Conservation (phyloP, 768 basidiomycete species). For the Tulasnella sp. region DNA sequence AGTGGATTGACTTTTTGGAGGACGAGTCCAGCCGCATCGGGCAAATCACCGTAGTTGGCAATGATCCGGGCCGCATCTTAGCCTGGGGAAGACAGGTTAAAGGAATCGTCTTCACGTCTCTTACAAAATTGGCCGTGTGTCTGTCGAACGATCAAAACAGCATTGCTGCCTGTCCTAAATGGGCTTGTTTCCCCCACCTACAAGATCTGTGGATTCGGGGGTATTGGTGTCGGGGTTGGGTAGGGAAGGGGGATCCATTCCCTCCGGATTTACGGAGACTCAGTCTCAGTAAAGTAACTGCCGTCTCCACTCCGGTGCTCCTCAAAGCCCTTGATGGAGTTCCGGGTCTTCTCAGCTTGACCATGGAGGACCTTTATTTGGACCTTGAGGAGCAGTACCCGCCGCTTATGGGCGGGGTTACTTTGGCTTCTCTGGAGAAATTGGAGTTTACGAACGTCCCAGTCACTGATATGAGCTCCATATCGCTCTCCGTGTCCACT, state of each 20-base stretch:
- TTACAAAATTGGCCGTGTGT: neutral
- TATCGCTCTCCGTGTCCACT: neutral
- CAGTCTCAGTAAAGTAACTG: neutral
- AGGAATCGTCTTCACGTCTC: neutral
- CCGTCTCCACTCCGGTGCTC: neutral
- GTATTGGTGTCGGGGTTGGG: neutral
- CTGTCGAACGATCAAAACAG: neutral
- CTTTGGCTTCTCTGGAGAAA: neutral
- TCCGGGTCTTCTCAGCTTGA: neutral
- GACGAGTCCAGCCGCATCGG: neutral
- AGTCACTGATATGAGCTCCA: neutral
- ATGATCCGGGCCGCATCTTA: neutral
- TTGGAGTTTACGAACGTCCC: neutral
- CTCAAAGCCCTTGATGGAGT: neutral
- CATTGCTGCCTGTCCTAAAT: neutral
- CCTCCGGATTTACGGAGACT: neutral
- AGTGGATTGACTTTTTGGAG: neutral
- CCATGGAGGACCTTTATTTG: neutral
- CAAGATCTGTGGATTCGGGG: neutral
- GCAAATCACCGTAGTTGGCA: neutral
- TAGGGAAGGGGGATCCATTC: neutral
- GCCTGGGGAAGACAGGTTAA: neutral
- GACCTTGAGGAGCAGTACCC: neutral
- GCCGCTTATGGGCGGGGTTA: neutral
- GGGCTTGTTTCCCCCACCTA: neutral